Base-by-base conservation (phyloP, 2,329 filamentous ascomycete species). In the Arachnomyces sp. region DNA sequence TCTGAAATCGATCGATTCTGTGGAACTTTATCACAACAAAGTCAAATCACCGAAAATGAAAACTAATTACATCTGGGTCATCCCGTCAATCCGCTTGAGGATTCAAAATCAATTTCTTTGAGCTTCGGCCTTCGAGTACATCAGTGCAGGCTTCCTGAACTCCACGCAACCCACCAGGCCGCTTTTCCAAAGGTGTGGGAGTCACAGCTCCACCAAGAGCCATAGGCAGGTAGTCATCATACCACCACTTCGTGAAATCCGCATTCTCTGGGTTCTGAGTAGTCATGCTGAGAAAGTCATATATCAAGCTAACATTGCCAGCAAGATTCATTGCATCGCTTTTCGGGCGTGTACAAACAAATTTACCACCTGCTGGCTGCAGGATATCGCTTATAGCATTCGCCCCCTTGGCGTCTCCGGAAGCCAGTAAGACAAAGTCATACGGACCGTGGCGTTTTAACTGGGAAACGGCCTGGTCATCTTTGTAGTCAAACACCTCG, bases 391-490 rank as follows among this genome's bases (percentile, higher is more conserved):
- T 38, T 8, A 38, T 29, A 29, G 14, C 36, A 13, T 30, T 30
- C 30, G 36, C 36, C 7, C 36, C 36, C 12, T 38, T 38, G 7
- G 36, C 36, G 30, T 38, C 36, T 7, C 36, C 36, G 14, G 36
- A 38, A 38, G 36, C 36, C 8, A 14, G 8, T 21, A 38, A 30
- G 36, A 38, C 21, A 18, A 29, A 38, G 18, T 38, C 36, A 38
- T 29, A 38, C 4, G 36, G 36, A 7, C 36, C 36, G 29, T 30
- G 34, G 9, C 8, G 14, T 13, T 36, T 36, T 16, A 36, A 16
- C 34, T 36, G 16, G 9, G n/a, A 16, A 11, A 28, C 34, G 18
- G 21, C 21, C 18, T 36, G 15, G 13, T 36, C 34, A 28, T 36
- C 34, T 28, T 36, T 36, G 13, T 36, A 36, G 34, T 36, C 34